Evolutionary conservation across 2,329 filamentous ascomycete genomes (phyloP).

Genomic region (Calycina herbarum): DNA sequence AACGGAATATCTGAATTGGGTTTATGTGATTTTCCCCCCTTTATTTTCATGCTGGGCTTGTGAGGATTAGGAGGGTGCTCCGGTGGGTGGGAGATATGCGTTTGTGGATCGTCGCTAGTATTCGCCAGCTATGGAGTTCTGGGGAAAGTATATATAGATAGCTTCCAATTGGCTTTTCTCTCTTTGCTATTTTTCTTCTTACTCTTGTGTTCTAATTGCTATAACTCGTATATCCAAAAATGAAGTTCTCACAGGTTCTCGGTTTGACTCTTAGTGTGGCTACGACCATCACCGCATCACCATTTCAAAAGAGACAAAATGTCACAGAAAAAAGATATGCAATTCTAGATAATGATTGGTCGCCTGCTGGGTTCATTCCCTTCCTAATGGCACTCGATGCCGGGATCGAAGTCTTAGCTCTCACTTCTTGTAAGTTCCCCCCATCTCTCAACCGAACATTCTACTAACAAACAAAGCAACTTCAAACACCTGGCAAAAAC

Average conservation of each 20-base stretch:
- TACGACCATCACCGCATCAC: not conserved
- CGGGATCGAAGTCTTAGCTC: slow-evolving; percentile 46
- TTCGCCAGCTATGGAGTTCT: not conserved
- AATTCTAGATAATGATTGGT: slow-evolving; percentile 51
- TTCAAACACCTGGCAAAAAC: slow-evolving; percentile 47
- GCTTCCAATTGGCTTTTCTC: not conserved
- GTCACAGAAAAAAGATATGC: slow-evolving; percentile 31
- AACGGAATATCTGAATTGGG: not conserved
- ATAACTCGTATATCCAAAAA: not conserved
- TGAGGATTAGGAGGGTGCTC: not conserved
- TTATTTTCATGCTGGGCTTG: not conserved
- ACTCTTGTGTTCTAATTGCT: not conserved
- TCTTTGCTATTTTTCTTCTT: not conserved
- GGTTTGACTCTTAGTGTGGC: not conserved
- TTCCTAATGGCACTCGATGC: slow-evolving; percentile 47
- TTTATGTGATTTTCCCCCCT: not conserved
- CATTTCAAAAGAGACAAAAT: slow-evolving; percentile 8
- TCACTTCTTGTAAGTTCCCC: slow-evolving; percentile 36
- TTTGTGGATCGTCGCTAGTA: not conserved
- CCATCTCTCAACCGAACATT: slow-evolving; percentile 22
- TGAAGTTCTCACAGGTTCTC: slow-evolving; percentile 3
- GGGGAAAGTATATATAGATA: not conserved
- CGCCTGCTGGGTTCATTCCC: slow-evolving; percentile 43
- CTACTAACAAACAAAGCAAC: slow-evolving; percentile 34
- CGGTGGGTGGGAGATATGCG: not conserved